phyloP scores from a whole-genome alignment of 345 rosid genomes.

The Ceriops tagal region DNA sequence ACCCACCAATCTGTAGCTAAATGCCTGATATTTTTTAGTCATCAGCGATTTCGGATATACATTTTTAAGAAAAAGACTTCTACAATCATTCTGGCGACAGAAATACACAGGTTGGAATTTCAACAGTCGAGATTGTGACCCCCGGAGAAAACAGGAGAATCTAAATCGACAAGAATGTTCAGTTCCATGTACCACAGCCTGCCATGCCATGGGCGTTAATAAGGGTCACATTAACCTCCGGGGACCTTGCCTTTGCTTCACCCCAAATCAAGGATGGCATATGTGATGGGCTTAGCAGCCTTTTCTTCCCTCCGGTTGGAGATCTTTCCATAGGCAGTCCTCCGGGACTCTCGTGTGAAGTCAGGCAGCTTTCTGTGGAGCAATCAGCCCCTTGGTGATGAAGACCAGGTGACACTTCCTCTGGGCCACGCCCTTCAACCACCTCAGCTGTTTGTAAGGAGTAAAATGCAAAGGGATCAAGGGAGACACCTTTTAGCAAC shows the following conservation, averaged over 20 bases:
- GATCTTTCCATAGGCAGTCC: conserved; percentile 44
- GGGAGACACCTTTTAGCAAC: conserved; percentile 27
- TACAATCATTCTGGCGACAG: neutral
- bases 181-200: conserved; percentile 39
- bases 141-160: conserved; percentile 1
- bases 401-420: conserved; percentile 33
- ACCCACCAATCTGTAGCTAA: neutral
- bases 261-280: conserved; percentile 44
- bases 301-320: conserved; percentile 43
- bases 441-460: conserved; percentile 24
- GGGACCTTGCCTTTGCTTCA: conserved; percentile 29
- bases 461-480: conserved; percentile 44
- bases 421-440: conserved; percentile 25
- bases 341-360: conserved; percentile 55
- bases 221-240: conserved; percentile 25
- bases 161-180: conserved; percentile 8
- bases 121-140: conserved; percentile 26
- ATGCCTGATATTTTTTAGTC: neutral
- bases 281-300: conserved; percentile 27
- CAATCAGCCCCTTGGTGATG: conserved; percentile 56
- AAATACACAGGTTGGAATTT: conserved; percentile 14
- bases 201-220: conserved; percentile 33
- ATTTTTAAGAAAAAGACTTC: neutral
- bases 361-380: conserved; percentile 67
- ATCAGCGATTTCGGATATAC: neutral